These are phyloP conservation scores for Mortierella sp. DNA, from an alignment of 371 early-diverging fungal species.

Conservation along the genomic window DNA sequence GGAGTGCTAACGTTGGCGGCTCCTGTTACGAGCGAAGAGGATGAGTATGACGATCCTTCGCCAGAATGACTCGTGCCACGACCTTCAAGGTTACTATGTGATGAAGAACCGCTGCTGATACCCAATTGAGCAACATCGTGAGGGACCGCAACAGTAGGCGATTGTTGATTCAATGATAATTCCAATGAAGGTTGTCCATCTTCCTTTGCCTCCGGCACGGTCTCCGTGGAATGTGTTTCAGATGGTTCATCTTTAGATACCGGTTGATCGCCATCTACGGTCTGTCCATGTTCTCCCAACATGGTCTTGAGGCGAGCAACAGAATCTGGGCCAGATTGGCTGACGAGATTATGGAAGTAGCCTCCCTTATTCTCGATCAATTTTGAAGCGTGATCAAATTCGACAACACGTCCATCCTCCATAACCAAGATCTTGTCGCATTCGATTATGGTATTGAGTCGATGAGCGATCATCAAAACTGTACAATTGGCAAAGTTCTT, in stretches of 20 bases:
- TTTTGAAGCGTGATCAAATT: slow-evolving; percentile 79
- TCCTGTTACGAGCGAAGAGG: slow-evolving; percentile 2
- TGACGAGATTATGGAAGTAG: slow-evolving; percentile 67
- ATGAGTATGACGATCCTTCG: slow-evolving; percentile 8
- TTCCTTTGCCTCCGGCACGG: slow-evolving; percentile 8
- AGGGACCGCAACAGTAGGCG: neutral
- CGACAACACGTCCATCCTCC: slow-evolving; percentile 81
- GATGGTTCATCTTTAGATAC: slow-evolving; percentile 11
- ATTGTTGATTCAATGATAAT: neutral
- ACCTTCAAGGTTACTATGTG: slow-evolving; percentile 9
- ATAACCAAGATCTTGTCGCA: slow-evolving; percentile 89
- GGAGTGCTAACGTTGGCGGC: neutral
- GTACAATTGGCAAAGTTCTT: slow-evolving; percentile 86
- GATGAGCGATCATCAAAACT: slow-evolving; percentile 86
- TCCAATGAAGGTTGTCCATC: neutral
- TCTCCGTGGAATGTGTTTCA: neutral
- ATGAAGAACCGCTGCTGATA: slow-evolving; percentile 6
- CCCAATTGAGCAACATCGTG: neutral
- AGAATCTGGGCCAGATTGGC: slow-evolving; percentile 55
- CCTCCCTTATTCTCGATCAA: slow-evolving; percentile 66
- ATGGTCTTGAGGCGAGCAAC: slow-evolving; percentile 55
- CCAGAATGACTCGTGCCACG: neutral
- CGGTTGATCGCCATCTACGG: slow-evolving; percentile 32
- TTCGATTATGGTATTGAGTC: slow-evolving; percentile 85
- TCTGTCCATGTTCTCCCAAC: slow-evolving; percentile 50